phyloP scores from a whole-genome alignment of 768 basidiomycete species.

The Russula dissimulans region DNA sequence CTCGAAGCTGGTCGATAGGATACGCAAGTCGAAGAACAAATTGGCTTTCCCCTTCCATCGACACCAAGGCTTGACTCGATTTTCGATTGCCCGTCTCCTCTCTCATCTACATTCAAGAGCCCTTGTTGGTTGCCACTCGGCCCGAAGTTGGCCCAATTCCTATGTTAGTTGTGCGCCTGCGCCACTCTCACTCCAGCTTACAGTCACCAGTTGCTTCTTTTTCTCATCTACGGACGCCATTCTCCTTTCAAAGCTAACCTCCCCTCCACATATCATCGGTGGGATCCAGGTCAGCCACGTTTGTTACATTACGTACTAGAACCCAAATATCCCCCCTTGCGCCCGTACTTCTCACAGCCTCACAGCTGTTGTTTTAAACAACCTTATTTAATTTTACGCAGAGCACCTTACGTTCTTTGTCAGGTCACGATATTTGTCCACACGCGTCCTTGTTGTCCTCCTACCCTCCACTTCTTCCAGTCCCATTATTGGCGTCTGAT shows the following conservation, averaged over 20 bases:
- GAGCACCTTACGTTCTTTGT: slow-evolving; percentile 13
- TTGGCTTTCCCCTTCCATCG: slow-evolving; percentile 8
- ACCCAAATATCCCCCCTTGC: slow-evolving; percentile 15
- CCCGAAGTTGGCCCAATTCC: slow-evolving; percentile 13
- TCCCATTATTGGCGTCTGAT: slow-evolving; percentile 23
- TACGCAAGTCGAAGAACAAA: slow-evolving; percentile 22
- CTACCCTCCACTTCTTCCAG: slow-evolving; percentile 46
- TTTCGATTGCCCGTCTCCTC: slow-evolving; percentile 6
- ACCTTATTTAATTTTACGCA: slow-evolving; percentile 14
- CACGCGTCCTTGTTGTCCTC: slow-evolving; percentile 52
- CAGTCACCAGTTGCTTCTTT: slow-evolving; percentile 31
- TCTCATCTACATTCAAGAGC: slow-evolving; percentile 5
- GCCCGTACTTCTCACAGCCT: slow-evolving; percentile 25
- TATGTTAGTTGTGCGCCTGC: slow-evolving; percentile 12
- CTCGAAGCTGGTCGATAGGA: slow-evolving; percentile 32
- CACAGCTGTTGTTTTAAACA: slow-evolving; percentile 15
- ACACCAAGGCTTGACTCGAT: slow-evolving; percentile 4
- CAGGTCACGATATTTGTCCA: slow-evolving; percentile 13
- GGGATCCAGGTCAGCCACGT: slow-evolving; percentile 8
- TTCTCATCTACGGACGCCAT: slow-evolving; percentile 63
- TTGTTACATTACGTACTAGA: slow-evolving; percentile 11
- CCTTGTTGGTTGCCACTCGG: slow-evolving; percentile 16
- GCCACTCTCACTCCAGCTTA: slow-evolving; percentile 24
- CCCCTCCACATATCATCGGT: slow-evolving; percentile 8
- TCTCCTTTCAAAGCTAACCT: slow-evolving; percentile 46